Conservation (phyloP, 805 yeast species). For the Suhomyces prunicola region DNA sequence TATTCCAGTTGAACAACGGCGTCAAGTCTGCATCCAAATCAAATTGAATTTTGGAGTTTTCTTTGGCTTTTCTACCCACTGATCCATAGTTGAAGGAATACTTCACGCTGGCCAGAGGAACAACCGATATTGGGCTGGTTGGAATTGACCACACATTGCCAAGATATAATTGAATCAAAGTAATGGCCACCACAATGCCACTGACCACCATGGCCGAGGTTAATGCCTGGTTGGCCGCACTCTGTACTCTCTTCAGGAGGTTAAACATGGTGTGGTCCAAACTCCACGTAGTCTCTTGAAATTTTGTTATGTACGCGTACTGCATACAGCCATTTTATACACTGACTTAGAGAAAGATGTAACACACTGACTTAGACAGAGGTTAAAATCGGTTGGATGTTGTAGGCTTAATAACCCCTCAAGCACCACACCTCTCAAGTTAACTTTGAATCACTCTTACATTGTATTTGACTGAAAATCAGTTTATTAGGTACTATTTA, state of each 20-base stretch:
- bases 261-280: conserved; percentile 26
- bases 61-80: conserved; percentile 62
- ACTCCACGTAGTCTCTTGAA: background rate
- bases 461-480: background rate
- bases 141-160: conserved; percentile 44
- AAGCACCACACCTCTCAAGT: background rate
- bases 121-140: conserved; percentile 32
- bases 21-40: conserved; percentile 73
- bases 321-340: background rate
- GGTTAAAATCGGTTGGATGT: background rate
- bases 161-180: conserved; percentile 47
- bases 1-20: conserved; percentile 91
- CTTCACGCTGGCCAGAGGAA: conserved; percentile 43
- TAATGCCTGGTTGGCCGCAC: conserved; percentile 50
- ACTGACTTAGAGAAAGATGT: background rate
- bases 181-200: conserved; percentile 45
- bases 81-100: conserved; percentile 69
- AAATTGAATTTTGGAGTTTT: conserved; percentile 67
- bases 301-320: background rate
- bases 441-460: background rate
- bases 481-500: background rate
- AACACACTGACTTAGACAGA: background rate
- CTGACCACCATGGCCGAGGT: conserved; percentile 49
- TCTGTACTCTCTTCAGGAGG: conserved; percentile 40
- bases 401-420: background rate